Evolutionary conservation across 495 filamentous ascomycete genomes (phyloP), one percentile per base, ranked within the genome.

Genomic region (Collariella sp.): DNA sequence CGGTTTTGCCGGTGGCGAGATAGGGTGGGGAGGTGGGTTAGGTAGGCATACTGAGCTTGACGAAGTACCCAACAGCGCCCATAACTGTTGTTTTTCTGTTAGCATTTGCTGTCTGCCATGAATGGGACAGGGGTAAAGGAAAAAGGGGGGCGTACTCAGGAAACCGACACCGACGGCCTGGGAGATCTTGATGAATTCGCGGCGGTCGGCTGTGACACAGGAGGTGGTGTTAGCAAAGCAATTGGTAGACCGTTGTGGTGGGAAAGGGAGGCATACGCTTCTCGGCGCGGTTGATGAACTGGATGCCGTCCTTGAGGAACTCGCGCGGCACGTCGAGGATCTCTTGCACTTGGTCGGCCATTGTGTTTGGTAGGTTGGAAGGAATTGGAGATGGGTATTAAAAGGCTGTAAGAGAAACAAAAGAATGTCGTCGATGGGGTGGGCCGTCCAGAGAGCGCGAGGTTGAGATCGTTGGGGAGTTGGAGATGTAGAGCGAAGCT

Each of bases 101-200:
- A 39, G 47, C 19, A 40, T n/a, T 12, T 16, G 43, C 50, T 7
- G 19, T 10, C 24, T 13, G n/a, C 5, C 7, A 9, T 42, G 18
- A 3, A 7, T 22, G 10, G 19, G 6, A 12, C 15, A 13, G 20
- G 24, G 38, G 12, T 33, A 5, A 34, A 22, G 39, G 41, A 10
- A 19, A 7, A 16, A n/a, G 13, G 15, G 12, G 22, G 23, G 42
- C 62, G 40, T 63, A 67, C 64, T 61, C 19, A 69, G 58, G 57
- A 70, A 68, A 50, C 68, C 68, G 60, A 95, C 84, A 60, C 91
- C 93, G 55, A 98, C 93, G 55, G 93, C 91, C 71, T 96, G 90
- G 63, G 82, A 89, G 72, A 98, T 93, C 76, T 93, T 90, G 64
- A 95, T 80, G 75, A 95, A 97, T 65, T 95, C 90, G 55, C 83